Percentiles rank a stretch among this genome's conserved stretches.
phyloP scores from a whole-genome alignment of 306 rosid species.

The Castanopsis chinensis region DNA sequence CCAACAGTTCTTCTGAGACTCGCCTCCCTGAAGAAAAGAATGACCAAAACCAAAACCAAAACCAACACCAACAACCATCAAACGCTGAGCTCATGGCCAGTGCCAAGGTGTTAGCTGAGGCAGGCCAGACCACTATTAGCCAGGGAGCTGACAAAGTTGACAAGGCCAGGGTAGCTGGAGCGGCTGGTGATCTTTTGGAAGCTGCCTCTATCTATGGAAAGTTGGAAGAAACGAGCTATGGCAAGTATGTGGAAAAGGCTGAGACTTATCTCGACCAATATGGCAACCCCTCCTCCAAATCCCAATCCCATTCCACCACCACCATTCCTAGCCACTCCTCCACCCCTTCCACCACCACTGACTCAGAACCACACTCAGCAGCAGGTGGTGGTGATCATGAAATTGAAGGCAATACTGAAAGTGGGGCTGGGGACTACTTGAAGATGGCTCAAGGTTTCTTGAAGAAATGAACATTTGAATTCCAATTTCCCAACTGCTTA shows the following conservation, averaged over 20 bases:
- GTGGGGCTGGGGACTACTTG: constrained; percentile 21
- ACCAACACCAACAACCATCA: background rate
- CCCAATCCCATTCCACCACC: background rate
- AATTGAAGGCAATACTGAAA: background rate
- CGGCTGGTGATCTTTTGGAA: constrained; percentile 18
- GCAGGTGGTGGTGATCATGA: background rate
- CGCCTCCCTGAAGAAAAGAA: too few relatives aligned
- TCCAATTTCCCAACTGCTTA: background rate
- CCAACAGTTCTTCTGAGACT: too few relatives aligned
- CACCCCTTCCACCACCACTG: too few relatives aligned
- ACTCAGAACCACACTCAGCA: background rate
- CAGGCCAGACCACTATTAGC: background rate
- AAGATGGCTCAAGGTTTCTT: constrained; percentile 37
- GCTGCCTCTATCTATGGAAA: constrained; percentile 24
- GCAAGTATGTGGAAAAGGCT: constrained; percentile 19
- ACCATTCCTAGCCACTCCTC: too few relatives aligned
- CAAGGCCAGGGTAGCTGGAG: constrained; percentile 22
- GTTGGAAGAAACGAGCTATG: constrained; percentile 25
- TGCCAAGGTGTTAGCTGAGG: constrained; percentile 30
- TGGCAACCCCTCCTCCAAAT: background rate
- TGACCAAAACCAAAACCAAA: background rate
- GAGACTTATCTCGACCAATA: constrained; percentile 27
- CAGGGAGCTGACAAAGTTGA: constrained; percentile 21
- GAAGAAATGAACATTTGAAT: constrained; percentile 1
- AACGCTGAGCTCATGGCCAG: constrained; percentile 22